Evolutionary conservation across 257 asterid species (phyloP).

Genomic region (Fraxinus excelsior): DNA sequence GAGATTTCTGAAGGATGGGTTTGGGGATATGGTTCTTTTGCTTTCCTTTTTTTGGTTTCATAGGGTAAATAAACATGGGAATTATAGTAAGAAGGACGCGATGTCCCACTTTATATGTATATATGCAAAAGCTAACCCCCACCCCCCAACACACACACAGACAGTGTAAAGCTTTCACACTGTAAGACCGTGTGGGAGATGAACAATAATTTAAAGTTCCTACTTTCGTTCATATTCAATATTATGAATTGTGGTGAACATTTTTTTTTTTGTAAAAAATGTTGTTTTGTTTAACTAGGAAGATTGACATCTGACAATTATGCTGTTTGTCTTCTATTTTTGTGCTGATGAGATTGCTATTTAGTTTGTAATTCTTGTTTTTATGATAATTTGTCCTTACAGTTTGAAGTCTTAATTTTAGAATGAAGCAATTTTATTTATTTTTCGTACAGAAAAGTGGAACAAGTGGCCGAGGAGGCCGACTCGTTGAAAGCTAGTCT

Average conservation of each 20-base stretch:
- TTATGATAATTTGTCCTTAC: too few species aligned
- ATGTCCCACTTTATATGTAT: too few species aligned
- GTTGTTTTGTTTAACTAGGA: not conserved
- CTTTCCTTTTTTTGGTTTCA: too few species aligned
- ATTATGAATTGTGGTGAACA: not conserved
- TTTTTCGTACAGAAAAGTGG: slow-evolving; percentile 71
- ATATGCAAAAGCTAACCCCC: too few species aligned
- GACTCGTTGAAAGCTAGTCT: slow-evolving; percentile 81
- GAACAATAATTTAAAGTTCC: not conserved
- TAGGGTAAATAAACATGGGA: too few species aligned
- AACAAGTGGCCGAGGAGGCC: slow-evolving; percentile 85
- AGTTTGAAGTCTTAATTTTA: too few species aligned
- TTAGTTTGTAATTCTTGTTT: not conserved
- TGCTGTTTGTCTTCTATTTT: not conserved
- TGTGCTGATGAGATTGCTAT: too few species aligned
- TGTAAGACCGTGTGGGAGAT: too few species aligned
- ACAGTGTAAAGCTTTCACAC: too few species aligned
- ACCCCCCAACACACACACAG: too few species aligned
- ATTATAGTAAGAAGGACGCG: too few species aligned
- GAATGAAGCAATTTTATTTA: too few species aligned
- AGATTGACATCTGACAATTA: not conserved
- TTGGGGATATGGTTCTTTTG: not conserved
- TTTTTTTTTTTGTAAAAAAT: not conserved
- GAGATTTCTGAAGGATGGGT: not conserved
- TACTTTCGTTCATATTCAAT: not conserved